Evolutionary conservation across 2,329 filamentous ascomycete genomes (phyloP).

Genomic region (Trichophyton simii): DNA sequence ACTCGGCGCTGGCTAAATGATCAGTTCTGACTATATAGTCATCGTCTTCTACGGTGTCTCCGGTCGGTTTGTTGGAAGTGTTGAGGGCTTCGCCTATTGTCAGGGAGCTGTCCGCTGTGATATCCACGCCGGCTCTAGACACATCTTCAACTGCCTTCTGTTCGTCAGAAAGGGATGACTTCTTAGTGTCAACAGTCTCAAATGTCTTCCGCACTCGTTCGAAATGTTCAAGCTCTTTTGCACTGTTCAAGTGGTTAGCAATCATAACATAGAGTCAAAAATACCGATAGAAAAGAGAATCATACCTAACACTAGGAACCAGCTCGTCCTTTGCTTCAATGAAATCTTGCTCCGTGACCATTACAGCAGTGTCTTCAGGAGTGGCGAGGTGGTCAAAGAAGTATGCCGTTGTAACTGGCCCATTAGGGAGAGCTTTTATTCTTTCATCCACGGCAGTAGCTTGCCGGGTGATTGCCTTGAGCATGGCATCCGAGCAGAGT

Average conservation of each 20-base stretch:
- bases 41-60: conserved; percentile 22
- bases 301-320: conserved; percentile 66
- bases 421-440: conserved; percentile 50
- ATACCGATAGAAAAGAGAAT: conserved; percentile 1
- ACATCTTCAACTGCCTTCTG: background rate
- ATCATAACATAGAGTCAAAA: background rate
- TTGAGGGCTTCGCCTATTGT: conserved; percentile 29
- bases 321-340: conserved; percentile 67
- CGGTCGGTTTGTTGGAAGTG: conserved; percentile 11
- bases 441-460: conserved; percentile 73
- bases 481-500: conserved; percentile 94
- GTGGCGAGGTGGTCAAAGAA: conserved; percentile 91
- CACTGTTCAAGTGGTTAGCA: conserved; percentile 39
- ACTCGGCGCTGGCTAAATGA: conserved; percentile 19
- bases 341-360: conserved; percentile 85
- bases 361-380: conserved; percentile 69
- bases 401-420: conserved; percentile 67
- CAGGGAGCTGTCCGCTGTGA: conserved; percentile 1
- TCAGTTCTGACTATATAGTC: conserved; percentile 31
- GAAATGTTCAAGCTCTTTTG: conserved; percentile 84
- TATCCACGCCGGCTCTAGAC: background rate
- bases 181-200: conserved; percentile 47
- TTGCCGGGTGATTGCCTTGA: conserved; percentile 91
- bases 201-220: conserved; percentile 71
- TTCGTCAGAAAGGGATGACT: conserved; percentile 16